Percentiles rank a stretch among this genome's conserved stretches.
phyloP scores from a whole-genome alignment of 768 basidiomycete genomes.

The Russula earlei region DNA sequence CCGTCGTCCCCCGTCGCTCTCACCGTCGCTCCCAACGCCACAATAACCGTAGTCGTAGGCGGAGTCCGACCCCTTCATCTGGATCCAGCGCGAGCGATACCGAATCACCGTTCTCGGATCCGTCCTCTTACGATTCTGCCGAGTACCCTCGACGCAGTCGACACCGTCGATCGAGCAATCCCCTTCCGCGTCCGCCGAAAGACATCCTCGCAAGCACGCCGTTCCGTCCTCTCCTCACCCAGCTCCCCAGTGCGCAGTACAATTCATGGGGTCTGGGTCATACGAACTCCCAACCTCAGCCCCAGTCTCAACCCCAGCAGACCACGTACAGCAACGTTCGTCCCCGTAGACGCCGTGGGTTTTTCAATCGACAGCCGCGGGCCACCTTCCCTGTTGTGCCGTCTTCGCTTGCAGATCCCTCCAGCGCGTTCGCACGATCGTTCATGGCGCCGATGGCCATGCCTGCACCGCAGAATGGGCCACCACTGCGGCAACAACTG shows the following conservation, averaged over 20 bases:
- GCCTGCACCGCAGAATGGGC: conserved; percentile 3
- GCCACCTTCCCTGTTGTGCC: neutral
- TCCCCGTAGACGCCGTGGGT: conserved; percentile 1
- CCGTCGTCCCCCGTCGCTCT: conserved; percentile 4
- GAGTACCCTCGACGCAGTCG: neutral
- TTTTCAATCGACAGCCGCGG: conserved; percentile 2
- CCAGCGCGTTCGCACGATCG: neutral
- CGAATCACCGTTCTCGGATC: neutral
- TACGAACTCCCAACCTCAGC: neutral
- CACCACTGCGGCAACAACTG: neutral
- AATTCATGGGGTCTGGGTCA: conserved; percentile 20
- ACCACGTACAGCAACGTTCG: neutral
- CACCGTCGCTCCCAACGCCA: conserved; percentile 1
- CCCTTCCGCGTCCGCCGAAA: conserved; percentile 52
- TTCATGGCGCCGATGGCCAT: neutral
- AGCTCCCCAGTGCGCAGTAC: conserved; percentile 34
- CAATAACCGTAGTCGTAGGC: neutral
- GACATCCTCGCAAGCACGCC: conserved; percentile 52
- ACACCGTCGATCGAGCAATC: conserved; percentile 32
- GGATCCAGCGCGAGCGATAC: neutral
- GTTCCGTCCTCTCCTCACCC: conserved; percentile 41
- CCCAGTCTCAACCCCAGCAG: neutral
- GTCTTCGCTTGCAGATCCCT: neutral
- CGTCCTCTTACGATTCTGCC: conserved; percentile 1
- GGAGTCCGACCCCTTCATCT: conserved; percentile 3